Conservation (phyloP, 2,329 filamentous ascomycete species). For the Aureobasidium namibiae region DNA sequence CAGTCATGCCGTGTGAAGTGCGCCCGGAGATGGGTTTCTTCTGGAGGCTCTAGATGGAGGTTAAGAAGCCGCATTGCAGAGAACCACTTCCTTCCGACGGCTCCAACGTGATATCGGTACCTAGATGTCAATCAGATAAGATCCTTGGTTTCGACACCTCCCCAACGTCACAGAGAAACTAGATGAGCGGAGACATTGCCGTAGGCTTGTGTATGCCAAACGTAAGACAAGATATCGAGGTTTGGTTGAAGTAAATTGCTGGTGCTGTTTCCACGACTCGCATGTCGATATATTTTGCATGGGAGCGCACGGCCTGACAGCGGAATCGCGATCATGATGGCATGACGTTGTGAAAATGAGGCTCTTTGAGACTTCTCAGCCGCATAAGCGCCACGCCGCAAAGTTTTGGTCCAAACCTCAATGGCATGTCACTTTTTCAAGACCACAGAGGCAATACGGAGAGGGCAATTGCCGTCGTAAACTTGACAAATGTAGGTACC, state of each 20-base stretch:
- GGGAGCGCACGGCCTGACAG: conserved; percentile 5
- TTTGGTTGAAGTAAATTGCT: not conserved
- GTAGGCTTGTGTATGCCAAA: not conserved
- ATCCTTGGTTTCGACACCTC: not conserved
- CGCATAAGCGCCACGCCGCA: not conserved
- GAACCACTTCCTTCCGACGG: no score
- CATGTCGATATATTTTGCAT: not conserved
- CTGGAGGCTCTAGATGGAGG: not conserved
- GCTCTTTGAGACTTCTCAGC: not conserved
- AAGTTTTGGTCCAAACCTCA: not conserved
- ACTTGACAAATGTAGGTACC: not conserved
- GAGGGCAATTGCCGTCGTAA: not conserved
- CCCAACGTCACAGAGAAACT: not conserved
- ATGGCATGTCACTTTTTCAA: not conserved
- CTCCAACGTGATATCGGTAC: not conserved
- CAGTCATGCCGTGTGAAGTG: no score
- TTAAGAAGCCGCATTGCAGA: not conserved
- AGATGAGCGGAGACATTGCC: not conserved
- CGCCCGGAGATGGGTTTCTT: not conserved
- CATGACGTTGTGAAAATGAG: not conserved
- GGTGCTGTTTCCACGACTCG: not conserved
- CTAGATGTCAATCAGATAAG: not conserved
- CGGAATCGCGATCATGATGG: not conserved
- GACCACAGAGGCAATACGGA: not conserved
- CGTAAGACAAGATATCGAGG: not conserved